Evolutionary conservation across 192 early-diverging fungal species (phyloP).

Genomic region (Entomortierella lignicola): DNA sequence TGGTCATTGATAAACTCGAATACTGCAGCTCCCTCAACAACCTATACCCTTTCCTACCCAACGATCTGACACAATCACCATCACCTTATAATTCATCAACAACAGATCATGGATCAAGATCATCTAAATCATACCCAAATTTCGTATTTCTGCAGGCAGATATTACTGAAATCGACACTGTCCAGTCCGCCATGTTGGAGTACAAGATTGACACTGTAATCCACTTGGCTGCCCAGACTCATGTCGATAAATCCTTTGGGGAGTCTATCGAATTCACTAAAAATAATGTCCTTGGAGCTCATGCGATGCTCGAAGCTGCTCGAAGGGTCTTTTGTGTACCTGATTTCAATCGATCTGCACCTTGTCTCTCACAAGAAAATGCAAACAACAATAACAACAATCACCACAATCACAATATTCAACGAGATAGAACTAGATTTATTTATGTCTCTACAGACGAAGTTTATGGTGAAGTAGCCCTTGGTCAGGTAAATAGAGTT

Average conservation of each 20-base stretch:
- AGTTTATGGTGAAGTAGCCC: constrained; percentile 79
- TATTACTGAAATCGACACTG: constrained; percentile 72
- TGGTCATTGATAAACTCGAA: constrained; percentile 80
- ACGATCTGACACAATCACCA: not conserved
- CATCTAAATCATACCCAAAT: constrained; percentile 18
- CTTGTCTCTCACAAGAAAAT: not conserved
- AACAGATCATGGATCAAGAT: not conserved
- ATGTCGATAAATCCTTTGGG: constrained; percentile 89
- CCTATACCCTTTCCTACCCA: constrained; percentile 43
- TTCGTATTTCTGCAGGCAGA: constrained; percentile 63
- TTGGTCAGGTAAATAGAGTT: constrained; percentile 53
- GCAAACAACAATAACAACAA: not conserved
- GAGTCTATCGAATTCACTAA: constrained; percentile 83
- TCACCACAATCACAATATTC: constrained; percentile 48
- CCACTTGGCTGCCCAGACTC: constrained; percentile 85
- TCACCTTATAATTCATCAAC: not conserved
- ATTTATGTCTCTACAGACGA: constrained; percentile 87
- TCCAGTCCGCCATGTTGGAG: constrained; percentile 70
- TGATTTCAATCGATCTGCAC: not conserved
- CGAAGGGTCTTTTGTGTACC: constrained; percentile 27
- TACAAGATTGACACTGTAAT: constrained; percentile 79
- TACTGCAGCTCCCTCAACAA: constrained; percentile 80
- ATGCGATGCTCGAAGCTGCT: constrained; percentile 81
- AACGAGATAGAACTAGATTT: constrained; percentile 62
- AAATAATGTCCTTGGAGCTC: constrained; percentile 86